phyloP scores from a whole-genome alignment of 768 basidiomycete species.

The Rhizopogon salebrosus region DNA sequence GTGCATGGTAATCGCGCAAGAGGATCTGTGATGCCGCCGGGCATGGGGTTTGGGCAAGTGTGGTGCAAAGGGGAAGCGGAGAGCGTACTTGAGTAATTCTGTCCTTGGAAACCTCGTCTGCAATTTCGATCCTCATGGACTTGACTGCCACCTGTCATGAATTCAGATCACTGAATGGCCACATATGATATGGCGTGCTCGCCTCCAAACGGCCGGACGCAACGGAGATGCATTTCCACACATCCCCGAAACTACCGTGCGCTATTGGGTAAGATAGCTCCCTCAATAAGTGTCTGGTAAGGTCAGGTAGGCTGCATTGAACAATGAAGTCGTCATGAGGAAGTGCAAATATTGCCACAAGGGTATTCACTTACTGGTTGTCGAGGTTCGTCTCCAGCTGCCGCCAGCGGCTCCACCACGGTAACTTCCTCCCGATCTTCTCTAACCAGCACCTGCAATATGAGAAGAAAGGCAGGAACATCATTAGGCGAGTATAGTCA shows the following conservation, averaged over 20 bases:
- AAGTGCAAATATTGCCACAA: not conserved
- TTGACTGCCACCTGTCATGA: slow-evolving; percentile 4
- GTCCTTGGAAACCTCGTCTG: not conserved
- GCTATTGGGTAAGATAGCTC: no score
- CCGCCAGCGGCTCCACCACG: not conserved
- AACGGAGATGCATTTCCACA: no score
- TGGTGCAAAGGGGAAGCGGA: not conserved
- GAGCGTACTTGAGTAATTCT: not conserved
- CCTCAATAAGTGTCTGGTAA: no score
- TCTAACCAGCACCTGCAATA: not conserved
- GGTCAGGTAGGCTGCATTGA: no score
- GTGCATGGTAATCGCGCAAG: slow-evolving; percentile 15
- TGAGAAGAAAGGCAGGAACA: not conserved
- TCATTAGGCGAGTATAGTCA: not conserved
- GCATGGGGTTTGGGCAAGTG: not conserved
- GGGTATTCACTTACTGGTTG: not conserved
- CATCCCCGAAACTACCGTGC: no score
- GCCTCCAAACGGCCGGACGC: no score
- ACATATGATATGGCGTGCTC: not conserved
- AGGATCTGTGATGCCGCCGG: slow-evolving; percentile 9
- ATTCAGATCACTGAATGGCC: not conserved
- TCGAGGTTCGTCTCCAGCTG: not conserved
- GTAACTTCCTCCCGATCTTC: not conserved
- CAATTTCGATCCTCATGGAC: not conserved
- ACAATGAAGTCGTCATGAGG: not conserved